Base-by-base conservation (phyloP, 2,329 filamentous ascomycete species). In the Septoria linicola region DNA sequence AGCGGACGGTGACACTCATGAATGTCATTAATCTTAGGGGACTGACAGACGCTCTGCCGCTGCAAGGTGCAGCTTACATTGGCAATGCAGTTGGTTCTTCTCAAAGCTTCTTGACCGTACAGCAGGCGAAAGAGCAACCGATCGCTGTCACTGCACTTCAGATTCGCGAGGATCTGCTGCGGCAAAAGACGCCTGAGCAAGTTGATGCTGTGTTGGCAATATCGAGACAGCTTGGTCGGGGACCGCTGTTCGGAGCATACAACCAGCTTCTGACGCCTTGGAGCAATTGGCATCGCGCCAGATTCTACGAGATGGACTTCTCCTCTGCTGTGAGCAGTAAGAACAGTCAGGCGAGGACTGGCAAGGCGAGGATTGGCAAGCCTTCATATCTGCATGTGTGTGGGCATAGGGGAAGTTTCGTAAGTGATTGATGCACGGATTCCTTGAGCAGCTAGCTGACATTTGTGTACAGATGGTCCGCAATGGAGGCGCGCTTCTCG, bases 221-320 rank as follows among this genome's bases (percentile, higher is more conserved):
- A 31, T 48, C 45, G n/a, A 47, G 42, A 21, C 39, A 49, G n/a
- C 19, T 41, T 53, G 50, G 1, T 20, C 17, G 13, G 7, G 27
- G 27, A 30, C 27, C 27, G 13, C 27, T 30, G 13, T 30, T 30
- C 27, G 27, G 27, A 30, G 13, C 7, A 10, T 25, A 31, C 27
- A 39, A 52, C 5, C 44, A 49, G n/a, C n/a, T 27, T 7, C 19
- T 41, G n/a, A 20, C 48, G 5, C 34, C 16, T 16, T 53, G 17
- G 35, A 55, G 51, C 2, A 59, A 55, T 42, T 59, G 57, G 57
- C 54, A 57, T 35, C 42, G 54, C n/a, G 51, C 20, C 1, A 19
- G 49, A 4, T 49, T 57, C 19, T 55, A 41, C 23, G 41, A 57
- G 3, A 17, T 57, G 8, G 54, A 59, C 14, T 59, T 57, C 37